These are phyloP conservation scores for Trypanosoma cruzi DNA, from an alignment of 208 protist genomes.

Conservation along the genomic window DNA sequence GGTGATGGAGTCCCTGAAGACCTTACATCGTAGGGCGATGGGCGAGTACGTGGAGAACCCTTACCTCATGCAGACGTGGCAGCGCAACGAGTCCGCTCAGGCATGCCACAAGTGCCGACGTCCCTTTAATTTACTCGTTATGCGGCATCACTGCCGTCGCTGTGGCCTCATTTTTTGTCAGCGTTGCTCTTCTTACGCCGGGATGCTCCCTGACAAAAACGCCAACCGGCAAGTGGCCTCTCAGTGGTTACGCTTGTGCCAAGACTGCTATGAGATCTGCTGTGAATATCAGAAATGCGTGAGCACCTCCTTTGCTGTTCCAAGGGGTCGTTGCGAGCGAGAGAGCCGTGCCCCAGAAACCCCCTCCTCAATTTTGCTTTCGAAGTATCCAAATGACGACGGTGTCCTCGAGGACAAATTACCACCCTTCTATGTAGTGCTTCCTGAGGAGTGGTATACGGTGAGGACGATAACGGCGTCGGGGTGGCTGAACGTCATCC, in stretches of 20 bases:
- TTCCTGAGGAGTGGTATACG: constrained; percentile 27
- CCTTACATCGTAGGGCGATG: constrained; percentile 44
- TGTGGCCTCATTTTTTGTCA: constrained; percentile 82
- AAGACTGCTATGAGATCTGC: constrained; percentile 53
- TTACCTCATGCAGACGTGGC: constrained; percentile 38
- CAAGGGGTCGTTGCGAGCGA: constrained; percentile 4
- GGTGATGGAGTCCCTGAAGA: constrained; percentile 35
- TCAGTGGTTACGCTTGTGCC: constrained; percentile 60
- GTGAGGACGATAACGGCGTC: not conserved
- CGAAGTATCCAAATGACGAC: not conserved
- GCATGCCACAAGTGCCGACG: constrained; percentile 35
- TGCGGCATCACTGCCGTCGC: constrained; percentile 59
- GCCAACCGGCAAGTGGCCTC: not conserved
- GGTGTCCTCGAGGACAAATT: constrained; percentile 20
- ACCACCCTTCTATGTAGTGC: constrained; percentile 28
- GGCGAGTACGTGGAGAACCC: constrained; percentile 40
- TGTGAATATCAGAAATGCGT: constrained; percentile 27
- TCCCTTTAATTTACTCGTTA: constrained; percentile 42
- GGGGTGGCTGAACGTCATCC: constrained; percentile 9
- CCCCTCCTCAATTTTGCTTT: not conserved
- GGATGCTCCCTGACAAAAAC: constrained; percentile 40
- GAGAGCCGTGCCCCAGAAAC: constrained; percentile 7
- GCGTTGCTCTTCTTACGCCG: constrained; percentile 49
- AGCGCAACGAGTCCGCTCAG: constrained; percentile 41
- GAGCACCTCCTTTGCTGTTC: not conserved